Evolutionary conservation across 2,329 filamentous ascomycete genomes (phyloP), one percentile per base, ranked within the genome.

Genomic region (Boeremia lycopersici): DNA sequence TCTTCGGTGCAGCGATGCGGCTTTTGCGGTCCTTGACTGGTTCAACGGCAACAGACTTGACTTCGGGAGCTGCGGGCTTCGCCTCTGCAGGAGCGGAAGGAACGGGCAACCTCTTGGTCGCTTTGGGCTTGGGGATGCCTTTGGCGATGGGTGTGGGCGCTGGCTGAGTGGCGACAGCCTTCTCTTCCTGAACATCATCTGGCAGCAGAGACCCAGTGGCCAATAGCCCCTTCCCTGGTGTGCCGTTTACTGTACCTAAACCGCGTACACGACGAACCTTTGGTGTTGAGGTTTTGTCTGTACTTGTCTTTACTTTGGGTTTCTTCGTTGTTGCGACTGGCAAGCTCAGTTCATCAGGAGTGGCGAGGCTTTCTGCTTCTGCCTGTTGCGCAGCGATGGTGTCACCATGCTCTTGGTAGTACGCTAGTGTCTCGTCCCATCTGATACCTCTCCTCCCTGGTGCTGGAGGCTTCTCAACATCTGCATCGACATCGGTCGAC

Each of bases 391-490:
- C 62, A 17, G 65, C 63, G 8, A 68, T 31, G 6, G 65, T 70
- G 12, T 71, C 69, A 11, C 66, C 70, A 36, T 63, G 68, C 54
- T 78, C 77, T 40, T 77, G 77, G 57, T 76, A 81, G 52, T 79
- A 78, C 6, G 73, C 76, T 9, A 82, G 64, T 26, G 73, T 75
- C 59, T 79, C 73, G 39, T 80, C 77, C 80, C 80, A 82, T 10
- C 69, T 71, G 5, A 82, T 76, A 48, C 60, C 70, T 65, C 64
- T 71, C 51, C 65, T 71, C 13, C 63, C 68, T 6, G 63, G 54
- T n/a, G 59, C 61, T 34, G 57, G 54, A n/a, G 29, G 35, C 17
- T 17, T 53, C 49, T 52, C 48, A n/a, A 7, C 45, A 5, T 59
- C 58, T 17, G 40, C 28, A 15, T 39, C 33, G 5, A 51, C 6